Evolutionary conservation across 2,329 filamentous ascomycete genomes (phyloP).

Genomic region (Corniculantispora saksenae): DNA sequence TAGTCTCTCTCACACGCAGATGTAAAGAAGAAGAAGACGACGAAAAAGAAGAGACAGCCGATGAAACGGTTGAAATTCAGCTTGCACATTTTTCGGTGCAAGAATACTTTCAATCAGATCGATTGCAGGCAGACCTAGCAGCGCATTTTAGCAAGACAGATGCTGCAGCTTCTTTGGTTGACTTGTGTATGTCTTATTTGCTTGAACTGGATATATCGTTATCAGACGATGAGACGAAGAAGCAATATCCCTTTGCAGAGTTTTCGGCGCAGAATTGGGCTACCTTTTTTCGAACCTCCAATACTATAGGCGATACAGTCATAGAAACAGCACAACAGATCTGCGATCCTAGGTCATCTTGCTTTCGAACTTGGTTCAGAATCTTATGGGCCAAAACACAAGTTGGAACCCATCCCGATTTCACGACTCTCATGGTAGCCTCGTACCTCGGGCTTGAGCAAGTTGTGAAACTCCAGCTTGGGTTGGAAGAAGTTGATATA

Average conservation of each 20-base stretch:
- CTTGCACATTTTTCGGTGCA: slow-evolving; percentile 16
- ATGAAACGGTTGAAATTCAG: no score
- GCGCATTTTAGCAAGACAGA: neutral
- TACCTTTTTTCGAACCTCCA: no score
- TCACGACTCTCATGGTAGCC: no score
- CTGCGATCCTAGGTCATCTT: no score
- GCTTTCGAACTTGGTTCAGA: no score
- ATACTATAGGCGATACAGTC: no score
- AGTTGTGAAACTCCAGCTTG: no score
- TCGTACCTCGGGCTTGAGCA: no score
- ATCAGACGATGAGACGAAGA: neutral
- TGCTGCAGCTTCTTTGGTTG: neutral
- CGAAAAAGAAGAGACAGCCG: neutral
- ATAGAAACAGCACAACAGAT: no score
- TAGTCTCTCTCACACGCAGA: neutral
- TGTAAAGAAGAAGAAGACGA: neutral
- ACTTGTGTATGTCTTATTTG: slow-evolving; percentile 6
- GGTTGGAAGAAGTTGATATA: no score
- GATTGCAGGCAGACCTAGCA: neutral
- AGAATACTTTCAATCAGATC: slow-evolving; percentile 10
- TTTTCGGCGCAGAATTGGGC: slow-evolving; percentile 11
- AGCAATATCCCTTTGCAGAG: slow-evolving; percentile 4
- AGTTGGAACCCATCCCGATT: no score
- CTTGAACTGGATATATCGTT: neutral
- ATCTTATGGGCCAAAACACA: no score